Evolutionary conservation across 1,284 basidiomycete species (phyloP).

Genomic region (Puccinia horiana): DNA sequence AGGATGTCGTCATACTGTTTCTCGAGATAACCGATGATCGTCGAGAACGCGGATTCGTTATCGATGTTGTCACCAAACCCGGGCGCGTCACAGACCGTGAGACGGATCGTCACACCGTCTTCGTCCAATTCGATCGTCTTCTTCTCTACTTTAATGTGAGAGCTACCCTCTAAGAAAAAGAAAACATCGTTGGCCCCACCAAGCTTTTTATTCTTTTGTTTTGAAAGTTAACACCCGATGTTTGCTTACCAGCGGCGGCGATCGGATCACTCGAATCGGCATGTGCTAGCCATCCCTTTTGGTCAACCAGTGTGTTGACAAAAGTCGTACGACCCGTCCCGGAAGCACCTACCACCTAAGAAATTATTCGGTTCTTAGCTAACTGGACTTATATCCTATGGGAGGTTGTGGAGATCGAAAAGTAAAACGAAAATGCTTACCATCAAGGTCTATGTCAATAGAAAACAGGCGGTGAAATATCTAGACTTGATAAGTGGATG

Average conservation of each 20-base stretch:
- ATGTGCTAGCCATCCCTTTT: constrained; percentile 48
- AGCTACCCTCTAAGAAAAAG: constrained; percentile 53
- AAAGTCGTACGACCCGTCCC: constrained; percentile 96
- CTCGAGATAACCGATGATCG: constrained; percentile 90
- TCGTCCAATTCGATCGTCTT: constrained; percentile 78
- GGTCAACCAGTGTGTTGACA: constrained; percentile 79
- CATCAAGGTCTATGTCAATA: constrained; percentile 40
- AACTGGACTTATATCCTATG: not conserved
- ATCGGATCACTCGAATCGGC: constrained; percentile 45
- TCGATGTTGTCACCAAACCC: constrained; percentile 99
- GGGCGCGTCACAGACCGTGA: constrained; percentile 98
- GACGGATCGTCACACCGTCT: constrained; percentile 93
- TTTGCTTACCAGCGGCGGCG: constrained; percentile 35
- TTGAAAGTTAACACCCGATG: too few relatives aligned
- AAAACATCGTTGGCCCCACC: not conserved
- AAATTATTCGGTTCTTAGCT: not conserved
- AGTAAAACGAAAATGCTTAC: not conserved
- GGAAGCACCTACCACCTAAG: constrained; percentile 69
- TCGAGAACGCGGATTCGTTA: constrained; percentile 76
- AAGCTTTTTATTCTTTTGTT: too few relatives aligned
- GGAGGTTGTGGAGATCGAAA: not conserved
- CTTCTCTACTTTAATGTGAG: constrained; percentile 56
- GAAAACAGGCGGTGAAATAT: not conserved
- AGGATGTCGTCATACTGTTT: constrained; percentile 99
- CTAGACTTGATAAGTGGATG: not conserved